Evolutionary conservation across 2,329 filamentous ascomycete genomes (phyloP).

Genomic region (Curvularia spicifera): DNA sequence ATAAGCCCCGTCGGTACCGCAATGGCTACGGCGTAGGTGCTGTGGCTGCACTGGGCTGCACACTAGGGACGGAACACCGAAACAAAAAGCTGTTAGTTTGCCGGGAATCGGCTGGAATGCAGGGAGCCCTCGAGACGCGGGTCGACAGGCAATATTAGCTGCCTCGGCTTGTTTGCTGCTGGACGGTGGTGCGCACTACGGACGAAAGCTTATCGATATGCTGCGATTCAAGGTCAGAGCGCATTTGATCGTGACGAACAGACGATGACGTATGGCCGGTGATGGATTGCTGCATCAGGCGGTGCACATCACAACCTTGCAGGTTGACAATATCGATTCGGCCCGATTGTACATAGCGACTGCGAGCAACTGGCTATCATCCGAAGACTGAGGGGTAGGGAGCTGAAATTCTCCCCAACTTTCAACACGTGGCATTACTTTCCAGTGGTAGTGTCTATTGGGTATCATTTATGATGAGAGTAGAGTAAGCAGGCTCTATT

Average conservation of each 20-base stretch:
- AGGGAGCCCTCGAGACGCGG: neutral
- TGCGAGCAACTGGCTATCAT: neutral
- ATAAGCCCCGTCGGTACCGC: neutral
- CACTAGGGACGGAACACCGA: neutral
- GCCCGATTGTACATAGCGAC: neutral
- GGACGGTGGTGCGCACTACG: neutral
- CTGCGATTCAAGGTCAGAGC: neutral
- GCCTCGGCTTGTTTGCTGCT: neutral
- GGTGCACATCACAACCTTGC: too few relatives aligned
- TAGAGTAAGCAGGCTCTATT: constrained; percentile 1
- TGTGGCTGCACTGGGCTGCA: neutral
- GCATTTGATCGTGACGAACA: neutral
- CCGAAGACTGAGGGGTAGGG: neutral
- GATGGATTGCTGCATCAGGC: constrained; percentile 2
- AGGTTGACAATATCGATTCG: neutral
- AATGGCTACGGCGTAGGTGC: neutral
- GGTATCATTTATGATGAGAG: neutral
- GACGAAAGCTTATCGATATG: neutral
- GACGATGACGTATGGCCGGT: constrained; percentile 1
- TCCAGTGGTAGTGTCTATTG: neutral
- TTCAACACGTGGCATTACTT: neutral
- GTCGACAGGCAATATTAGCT: neutral
- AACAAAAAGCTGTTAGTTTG: neutral
- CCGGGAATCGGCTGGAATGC: neutral
- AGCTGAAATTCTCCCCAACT: too few relatives aligned